Evolutionary conservation across 208 protist species (phyloP).

Genomic region (Strigomonas galati): DNA sequence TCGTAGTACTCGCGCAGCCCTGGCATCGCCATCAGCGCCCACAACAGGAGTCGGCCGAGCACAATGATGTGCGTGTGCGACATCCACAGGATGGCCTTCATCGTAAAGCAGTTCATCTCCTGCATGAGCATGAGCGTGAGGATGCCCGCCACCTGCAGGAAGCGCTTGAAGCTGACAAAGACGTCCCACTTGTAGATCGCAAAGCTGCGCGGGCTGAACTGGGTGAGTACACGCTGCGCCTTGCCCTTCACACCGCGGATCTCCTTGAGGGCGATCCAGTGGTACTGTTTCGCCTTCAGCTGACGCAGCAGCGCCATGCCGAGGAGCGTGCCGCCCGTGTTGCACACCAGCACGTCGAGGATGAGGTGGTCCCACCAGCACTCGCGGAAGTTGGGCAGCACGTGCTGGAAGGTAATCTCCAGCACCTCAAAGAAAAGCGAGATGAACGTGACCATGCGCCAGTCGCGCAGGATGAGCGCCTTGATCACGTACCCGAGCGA

Average conservation of each 20-base stretch:
- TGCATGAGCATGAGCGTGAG: conserved; percentile 85
- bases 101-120: conserved; percentile 96
- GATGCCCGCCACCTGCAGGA: conserved; percentile 61
- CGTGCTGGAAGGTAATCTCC: conserved; percentile 94
- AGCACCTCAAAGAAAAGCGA: conserved; percentile 94
- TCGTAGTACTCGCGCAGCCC: conserved; percentile 92
- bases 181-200: conserved; percentile 91
- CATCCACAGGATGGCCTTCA: conserved; percentile 95
- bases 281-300: conserved; percentile 74
- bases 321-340: conserved; percentile 91
- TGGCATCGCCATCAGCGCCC: conserved; percentile 80
- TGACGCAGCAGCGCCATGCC: conserved; percentile 70
- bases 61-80: conserved; percentile 87
- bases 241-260: conserved; percentile 63
- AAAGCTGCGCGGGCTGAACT: conserved; percentile 85
- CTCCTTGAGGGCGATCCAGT: conserved; percentile 69
- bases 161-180: conserved; percentile 65
- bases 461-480: conserved; percentile 93
- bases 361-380: conserved; percentile 98
- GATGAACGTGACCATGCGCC: conserved; percentile 78
- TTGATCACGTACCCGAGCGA: conserved; percentile 93
- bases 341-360: conserved; percentile 95
- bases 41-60: conserved; percentile 79
- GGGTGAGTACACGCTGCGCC: conserved; percentile 54
- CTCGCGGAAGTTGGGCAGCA: conserved; percentile 96